phyloP scores from a whole-genome alignment of 1,284 basidiomycete genomes.

The Irpex sp. region DNA sequence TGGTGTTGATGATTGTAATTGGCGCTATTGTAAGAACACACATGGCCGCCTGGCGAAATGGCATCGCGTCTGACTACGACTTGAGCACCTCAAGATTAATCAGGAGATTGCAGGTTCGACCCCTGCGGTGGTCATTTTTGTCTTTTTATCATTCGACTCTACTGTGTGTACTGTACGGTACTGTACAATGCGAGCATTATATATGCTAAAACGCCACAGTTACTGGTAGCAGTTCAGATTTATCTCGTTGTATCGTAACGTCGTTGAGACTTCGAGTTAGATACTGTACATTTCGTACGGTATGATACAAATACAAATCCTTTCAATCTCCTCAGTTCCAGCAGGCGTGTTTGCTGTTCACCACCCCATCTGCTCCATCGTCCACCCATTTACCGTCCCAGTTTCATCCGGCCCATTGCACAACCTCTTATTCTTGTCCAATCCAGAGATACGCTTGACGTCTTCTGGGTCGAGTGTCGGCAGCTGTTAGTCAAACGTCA shows the following conservation, averaged over 20 bases:
- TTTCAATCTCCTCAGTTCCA: too few species aligned
- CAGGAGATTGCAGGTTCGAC: constrained; percentile 53
- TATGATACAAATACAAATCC: too few species aligned
- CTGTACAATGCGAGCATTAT: too few species aligned
- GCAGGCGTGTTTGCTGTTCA: background rate
- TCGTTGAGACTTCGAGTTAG: too few species aligned
- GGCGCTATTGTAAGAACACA: too few species aligned
- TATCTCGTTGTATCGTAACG: too few species aligned
- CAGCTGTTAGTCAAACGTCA: constrained; percentile 25
- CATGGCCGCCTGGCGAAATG: constrained; percentile 73
- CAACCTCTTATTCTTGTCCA: constrained; percentile 49
- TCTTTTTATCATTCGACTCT: too few species aligned
- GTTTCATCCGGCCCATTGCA: constrained; percentile 27
- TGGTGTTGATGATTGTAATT: too few species aligned
- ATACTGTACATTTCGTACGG: too few species aligned
- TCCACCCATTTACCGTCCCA: constrained; percentile 46
- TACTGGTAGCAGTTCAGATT: too few species aligned
- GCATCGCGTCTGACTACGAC: constrained; percentile 80
- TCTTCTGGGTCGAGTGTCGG: constrained; percentile 41
- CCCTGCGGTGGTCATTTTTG: constrained; percentile 41
- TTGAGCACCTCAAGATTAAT: constrained; percentile 17
- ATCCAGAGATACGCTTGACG: constrained; percentile 42
- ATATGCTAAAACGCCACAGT: too few species aligned
- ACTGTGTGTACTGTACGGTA: too few species aligned
- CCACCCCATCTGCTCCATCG: constrained; percentile 48